phyloP scores from a whole-genome alignment of 352 stramenopile species.

The Globisporangium solare region DNA sequence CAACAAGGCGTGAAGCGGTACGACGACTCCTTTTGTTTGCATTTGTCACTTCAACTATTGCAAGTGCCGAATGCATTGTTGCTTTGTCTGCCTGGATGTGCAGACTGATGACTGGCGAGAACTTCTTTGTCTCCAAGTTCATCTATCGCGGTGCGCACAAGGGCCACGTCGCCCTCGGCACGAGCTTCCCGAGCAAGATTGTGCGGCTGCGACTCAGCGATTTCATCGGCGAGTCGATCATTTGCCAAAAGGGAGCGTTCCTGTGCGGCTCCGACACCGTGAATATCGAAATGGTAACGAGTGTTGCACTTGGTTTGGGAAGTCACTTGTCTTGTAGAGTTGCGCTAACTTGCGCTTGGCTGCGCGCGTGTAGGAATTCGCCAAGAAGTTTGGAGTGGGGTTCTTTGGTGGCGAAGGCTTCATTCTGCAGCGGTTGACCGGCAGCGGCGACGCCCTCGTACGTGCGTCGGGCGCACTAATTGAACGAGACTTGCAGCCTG shows the following conservation, averaged over 20 bases:
- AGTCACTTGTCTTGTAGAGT: no score
- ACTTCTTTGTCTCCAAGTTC: conserved; percentile 78
- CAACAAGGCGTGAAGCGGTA: conserved; percentile 74
- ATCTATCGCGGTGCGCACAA: conserved; percentile 53
- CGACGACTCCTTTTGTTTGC: conserved; percentile 22
- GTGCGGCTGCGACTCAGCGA: conserved; percentile 83
- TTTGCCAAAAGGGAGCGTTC: conserved; percentile 92
- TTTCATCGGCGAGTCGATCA: conserved; percentile 81
- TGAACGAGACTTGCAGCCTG: conserved; percentile 76
- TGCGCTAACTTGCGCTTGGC: no score
- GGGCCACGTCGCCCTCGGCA: conserved; percentile 88
- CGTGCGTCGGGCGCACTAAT: conserved; percentile 89
- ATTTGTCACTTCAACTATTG: not conserved
- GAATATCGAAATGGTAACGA: conserved; percentile 89
- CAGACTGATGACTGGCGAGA: conserved; percentile 76
- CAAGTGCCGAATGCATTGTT: not conserved
- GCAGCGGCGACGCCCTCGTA: conserved; percentile 88
- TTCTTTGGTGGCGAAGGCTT: conserved; percentile 96
- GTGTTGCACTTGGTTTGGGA: no score
- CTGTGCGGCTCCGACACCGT: conserved; percentile 89
- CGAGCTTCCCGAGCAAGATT: conserved; percentile 89
- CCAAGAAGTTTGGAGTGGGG: conserved; percentile 84
- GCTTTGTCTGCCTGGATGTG: not conserved
- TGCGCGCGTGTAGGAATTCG: conserved; percentile 65
- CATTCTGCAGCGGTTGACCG: conserved; percentile 90